A percentile compares a stretch with the other conserved stretches of the same genome.
Evolutionary conservation across 2,329 filamentous ascomycete genomes (phyloP).

Genomic region (Fusarium equiseti): DNA sequence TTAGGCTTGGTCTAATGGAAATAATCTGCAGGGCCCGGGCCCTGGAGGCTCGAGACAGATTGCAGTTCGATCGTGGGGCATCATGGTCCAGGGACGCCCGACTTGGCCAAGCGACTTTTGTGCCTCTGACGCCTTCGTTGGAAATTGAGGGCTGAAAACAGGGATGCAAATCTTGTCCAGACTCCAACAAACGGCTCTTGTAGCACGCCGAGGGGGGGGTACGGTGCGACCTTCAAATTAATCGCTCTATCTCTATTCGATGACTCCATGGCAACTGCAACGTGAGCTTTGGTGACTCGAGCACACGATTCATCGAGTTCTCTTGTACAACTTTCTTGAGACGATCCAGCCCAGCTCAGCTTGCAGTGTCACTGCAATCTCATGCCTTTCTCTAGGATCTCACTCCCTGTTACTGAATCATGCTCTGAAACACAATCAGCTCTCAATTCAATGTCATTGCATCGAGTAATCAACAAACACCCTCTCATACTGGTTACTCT

Average conservation of each 20-base stretch:
- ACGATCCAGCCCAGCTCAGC: conserved; percentile 36
- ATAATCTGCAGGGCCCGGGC: conserved; percentile 34
- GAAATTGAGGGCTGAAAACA: conserved; percentile 48
- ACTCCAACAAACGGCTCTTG: conserved; percentile 34
- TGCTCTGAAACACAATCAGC: conserved; percentile 25
- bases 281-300: conserved; percentile 28
- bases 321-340: conserved; percentile 23
- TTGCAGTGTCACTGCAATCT: conserved; percentile 37
- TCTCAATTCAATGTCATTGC: conserved; percentile 15
- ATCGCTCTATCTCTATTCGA: conserved; percentile 35
- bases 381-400: conserved; percentile 26
- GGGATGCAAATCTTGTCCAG: conserved; percentile 44
- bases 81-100: conserved; percentile 39
- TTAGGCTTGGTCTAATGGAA: conserved; percentile 36
- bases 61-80: conserved; percentile 49
- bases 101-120: conserved; percentile 32
- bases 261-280: conserved; percentile 23
- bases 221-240: conserved; percentile 30
- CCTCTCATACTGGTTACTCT: conserved; percentile 1
- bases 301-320: conserved; percentile 28
- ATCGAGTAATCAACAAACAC: conserved; percentile 6
- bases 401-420: conserved; percentile 20
- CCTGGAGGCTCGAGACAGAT: conserved; percentile 42
- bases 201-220: conserved; percentile 32
- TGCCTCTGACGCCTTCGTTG: conserved; percentile 44